Base-by-base conservation (phyloP, 176 grass and related monocot genomes). In the Aechmea fasciata region DNA sequence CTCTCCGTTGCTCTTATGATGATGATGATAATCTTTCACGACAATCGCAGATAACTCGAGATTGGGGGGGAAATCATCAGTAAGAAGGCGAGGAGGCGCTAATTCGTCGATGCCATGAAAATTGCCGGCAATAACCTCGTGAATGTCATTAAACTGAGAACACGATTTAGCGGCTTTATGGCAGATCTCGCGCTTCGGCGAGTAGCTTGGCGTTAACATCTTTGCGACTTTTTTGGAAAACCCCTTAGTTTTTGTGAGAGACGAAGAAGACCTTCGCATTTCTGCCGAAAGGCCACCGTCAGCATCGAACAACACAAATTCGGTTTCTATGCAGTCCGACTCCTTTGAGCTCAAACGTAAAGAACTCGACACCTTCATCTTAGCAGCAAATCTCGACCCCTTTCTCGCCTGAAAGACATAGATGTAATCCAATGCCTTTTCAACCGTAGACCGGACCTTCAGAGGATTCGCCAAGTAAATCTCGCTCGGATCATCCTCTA, bases 231-330 rank as follows among this genome's bases (percentile, higher is more conserved):
- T 93, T 67, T 80, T 84, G 15, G 82, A 79, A 47, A 92, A 47
- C 7, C 82, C 71, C 66, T 90, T 93, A 17, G 65, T 72, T 84
- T 83, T 93, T 28, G 75, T 26, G 48, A 47, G 66, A 49, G 19
- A 70, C 11, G 22, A 78, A 29, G 94, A 48, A 29, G 94, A 48
- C 22, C 51, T 85, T 51, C 50, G 75, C 77, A 73, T 83, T 69
- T 82, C 73, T 53, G 57, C 80, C 57, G 41, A 48, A 69, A 82
- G 82, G 69, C 87, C 89, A 48, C 84, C 87, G 33, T 77, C 84
- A 33, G 84, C 80, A 33, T 86, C 94, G 52, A 78, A 93, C 9
- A 99, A 12, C 55, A 90, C 82, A 80, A 90, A 99, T 52, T 93
- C 82, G 0, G 84, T 93, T 57, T 99, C 89, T 10, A 79, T 47